Percentiles rank a stretch among this genome's conserved stretches.
Evolutionary conservation across 345 rosid genomes (phyloP).

Genomic region (Alliaria petiolata): DNA sequence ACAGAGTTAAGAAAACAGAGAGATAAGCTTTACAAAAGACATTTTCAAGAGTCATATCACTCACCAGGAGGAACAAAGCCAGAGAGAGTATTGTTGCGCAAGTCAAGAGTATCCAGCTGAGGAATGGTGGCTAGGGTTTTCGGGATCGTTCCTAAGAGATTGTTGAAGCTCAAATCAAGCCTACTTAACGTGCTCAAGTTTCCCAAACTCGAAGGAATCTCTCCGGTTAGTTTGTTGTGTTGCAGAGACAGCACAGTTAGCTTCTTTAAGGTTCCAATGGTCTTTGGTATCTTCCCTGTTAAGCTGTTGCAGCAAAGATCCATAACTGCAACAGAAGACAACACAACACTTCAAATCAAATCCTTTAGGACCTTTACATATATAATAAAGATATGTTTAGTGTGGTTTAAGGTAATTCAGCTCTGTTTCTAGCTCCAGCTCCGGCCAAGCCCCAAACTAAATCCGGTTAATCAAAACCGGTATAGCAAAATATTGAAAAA

Average conservation of each 20-base stretch:
- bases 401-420: neutral
- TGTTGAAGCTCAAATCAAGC: conserved; percentile 64
- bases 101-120: conserved; percentile 56
- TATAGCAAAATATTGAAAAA: neutral
- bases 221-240: conserved; percentile 54
- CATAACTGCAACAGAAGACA: conserved; percentile 42
- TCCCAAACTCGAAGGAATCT: conserved; percentile 55
- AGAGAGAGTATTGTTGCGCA: conserved; percentile 71
- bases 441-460: neutral
- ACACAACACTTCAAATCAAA: neutral
- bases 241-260: conserved; percentile 71
- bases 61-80: conserved; percentile 74
- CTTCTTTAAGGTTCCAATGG: conserved; percentile 59
- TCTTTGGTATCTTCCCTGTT: conserved; percentile 57
- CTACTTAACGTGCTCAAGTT: conserved; percentile 54
- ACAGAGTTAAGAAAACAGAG: neutral
- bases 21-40: neutral
- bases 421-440: neutral
- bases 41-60: neutral
- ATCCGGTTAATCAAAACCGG: neutral
- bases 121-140: conserved; percentile 40
- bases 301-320: conserved; percentile 82
- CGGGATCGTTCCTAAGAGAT: conserved; percentile 55
- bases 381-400: no score
- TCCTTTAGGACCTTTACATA: no score